Conservation (phyloP, 1,284 basidiomycete genomes). For the Inonotus hispidus region DNA sequence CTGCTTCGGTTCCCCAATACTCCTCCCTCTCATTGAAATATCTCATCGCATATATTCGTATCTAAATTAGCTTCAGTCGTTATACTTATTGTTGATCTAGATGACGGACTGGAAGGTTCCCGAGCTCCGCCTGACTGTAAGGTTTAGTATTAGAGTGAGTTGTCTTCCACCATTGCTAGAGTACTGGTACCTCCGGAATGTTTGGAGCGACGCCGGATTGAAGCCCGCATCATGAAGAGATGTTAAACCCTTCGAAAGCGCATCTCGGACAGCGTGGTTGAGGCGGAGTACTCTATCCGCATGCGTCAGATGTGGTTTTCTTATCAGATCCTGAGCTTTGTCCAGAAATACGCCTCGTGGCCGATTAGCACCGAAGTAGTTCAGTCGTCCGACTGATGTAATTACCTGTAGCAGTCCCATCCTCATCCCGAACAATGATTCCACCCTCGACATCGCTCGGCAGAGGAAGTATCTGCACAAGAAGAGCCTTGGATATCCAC, state of each 20-base stretch:
- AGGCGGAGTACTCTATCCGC: constrained; percentile 60
- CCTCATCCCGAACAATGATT: constrained; percentile 63
- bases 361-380: constrained; percentile 3
- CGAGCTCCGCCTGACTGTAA: constrained; percentile 52
- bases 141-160: neutral
- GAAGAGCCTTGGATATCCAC: constrained; percentile 70
- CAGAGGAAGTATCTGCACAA: constrained; percentile 56
- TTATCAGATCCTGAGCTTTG: constrained; percentile 63
- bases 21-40: constrained; percentile 61
- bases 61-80: constrained; percentile 32
- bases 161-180: constrained; percentile 7
- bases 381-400: constrained; percentile 18
- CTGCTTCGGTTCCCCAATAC: constrained; percentile 73
- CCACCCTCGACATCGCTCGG: constrained; percentile 74
- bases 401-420: constrained; percentile 71
- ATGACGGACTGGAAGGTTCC: constrained; percentile 54
- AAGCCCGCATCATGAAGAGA: constrained; percentile 83
- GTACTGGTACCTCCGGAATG: constrained; percentile 63
- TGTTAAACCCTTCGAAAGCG: constrained; percentile 67
- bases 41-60: constrained; percentile 71
- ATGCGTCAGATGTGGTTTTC: constrained; percentile 61
- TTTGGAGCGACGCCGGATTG: constrained; percentile 59
- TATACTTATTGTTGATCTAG: neutral
- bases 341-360: constrained; percentile 55
- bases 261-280: constrained; percentile 58